Conservation (phyloP, 306 rosid species). For the Urtica urens region DNA sequence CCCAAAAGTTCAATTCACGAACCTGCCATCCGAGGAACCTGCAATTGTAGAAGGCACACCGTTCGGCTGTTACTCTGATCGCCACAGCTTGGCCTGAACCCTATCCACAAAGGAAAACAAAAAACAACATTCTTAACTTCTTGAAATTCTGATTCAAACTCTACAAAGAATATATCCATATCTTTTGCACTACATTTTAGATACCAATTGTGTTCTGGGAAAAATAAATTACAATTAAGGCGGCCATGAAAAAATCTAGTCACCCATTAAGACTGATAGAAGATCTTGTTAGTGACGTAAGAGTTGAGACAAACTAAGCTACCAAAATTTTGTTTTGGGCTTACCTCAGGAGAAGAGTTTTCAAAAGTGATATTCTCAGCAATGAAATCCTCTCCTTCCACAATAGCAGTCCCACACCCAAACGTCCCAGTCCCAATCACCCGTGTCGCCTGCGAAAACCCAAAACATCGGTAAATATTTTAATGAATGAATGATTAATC, state of each 20-base stretch:
- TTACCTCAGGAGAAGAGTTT: conserved; percentile 82
- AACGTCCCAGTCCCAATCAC: conserved; percentile 81
- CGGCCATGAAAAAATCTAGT: no score
- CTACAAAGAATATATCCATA: no score
- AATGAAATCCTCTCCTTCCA: conserved; percentile 88
- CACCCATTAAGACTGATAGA: no score
- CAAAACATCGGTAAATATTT: no score
- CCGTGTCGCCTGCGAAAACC: conserved; percentile 34
- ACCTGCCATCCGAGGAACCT: conserved; percentile 99
- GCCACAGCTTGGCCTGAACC: conserved; percentile 98
- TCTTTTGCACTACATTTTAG: no score
- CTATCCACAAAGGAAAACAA: conserved; percentile 22
- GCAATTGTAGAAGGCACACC: conserved; percentile 89
- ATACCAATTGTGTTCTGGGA: no score
- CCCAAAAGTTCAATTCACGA: no score
- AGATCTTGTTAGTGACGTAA: no score
- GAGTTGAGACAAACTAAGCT: conserved; percentile 6
- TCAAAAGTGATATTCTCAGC: conserved; percentile 89
- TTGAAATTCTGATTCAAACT: no score
- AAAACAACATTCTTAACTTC: no score
- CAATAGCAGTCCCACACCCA: conserved; percentile 74
- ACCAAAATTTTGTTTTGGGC: background rate
- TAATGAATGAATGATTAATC: no score
- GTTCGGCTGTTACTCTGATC: conserved; percentile 75
- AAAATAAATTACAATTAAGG: no score